phyloP scores from a whole-genome alignment of 306 rosid species.

The Castanea sativa region DNA sequence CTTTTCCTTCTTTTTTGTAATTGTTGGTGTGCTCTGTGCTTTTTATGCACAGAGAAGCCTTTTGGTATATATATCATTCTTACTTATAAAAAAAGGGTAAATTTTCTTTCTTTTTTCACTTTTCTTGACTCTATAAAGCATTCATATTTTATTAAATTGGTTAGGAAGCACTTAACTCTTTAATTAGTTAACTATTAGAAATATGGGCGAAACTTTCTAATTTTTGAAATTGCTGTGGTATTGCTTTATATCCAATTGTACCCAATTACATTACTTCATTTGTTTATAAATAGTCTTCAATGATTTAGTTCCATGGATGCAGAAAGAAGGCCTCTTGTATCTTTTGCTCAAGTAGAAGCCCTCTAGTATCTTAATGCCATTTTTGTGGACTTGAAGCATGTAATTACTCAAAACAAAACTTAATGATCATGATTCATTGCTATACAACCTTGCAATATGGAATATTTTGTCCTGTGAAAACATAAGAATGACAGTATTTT shows the following conservation, averaged over 20 bases:
- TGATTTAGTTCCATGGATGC: background rate
- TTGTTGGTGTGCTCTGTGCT: too few species aligned
- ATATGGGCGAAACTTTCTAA: background rate
- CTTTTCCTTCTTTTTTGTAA: too few species aligned
- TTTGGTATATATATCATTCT: too few species aligned
- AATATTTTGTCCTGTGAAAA: background rate
- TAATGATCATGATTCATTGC: background rate
- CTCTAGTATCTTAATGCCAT: background rate
- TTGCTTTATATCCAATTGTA: background rate
- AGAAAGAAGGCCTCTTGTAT: background rate
- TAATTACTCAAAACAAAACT: background rate
- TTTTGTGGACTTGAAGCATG: background rate
- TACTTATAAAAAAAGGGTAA: background rate
- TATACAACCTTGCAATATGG: background rate
- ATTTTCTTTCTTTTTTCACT: conserved; percentile 13
- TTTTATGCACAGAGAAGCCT: too few species aligned
- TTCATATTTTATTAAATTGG: background rate
- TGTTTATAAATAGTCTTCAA: background rate
- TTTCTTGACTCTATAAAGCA: background rate
- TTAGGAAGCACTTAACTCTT: background rate
- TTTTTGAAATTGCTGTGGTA: background rate
- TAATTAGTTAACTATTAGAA: background rate
- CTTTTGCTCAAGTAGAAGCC: too few species aligned
- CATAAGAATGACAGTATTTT: background rate
- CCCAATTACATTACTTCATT: background rate